Evolutionary conservation across 345 rosid genomes (phyloP).

Genomic region (Firmiana major): DNA sequence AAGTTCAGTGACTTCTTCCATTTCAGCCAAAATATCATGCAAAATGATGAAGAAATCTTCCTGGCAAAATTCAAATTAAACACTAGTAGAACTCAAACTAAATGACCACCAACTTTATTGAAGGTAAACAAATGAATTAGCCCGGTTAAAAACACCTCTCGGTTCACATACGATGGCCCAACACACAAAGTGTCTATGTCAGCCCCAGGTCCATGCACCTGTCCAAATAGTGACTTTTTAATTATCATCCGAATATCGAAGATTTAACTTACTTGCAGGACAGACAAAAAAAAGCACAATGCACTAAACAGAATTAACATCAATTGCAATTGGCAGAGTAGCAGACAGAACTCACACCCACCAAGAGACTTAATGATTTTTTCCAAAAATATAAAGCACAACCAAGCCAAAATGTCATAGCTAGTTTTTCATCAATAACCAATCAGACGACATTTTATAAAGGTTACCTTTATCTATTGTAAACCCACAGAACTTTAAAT

Average conservation of each 20-base stretch:
- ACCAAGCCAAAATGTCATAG: background rate
- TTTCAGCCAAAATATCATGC: constrained; percentile 59
- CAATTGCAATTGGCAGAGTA: background rate
- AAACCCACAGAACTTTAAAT: background rate
- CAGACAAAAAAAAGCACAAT: too few species aligned
- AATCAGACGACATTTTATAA: background rate
- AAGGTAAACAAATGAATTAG: background rate
- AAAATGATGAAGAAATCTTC: constrained; percentile 76
- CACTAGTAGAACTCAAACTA: background rate
- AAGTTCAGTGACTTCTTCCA: constrained; percentile 80
- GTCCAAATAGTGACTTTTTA: background rate
- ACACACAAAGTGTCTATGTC: constrained; percentile 86
- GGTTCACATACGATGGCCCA: constrained; percentile 86
- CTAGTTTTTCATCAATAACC: background rate
- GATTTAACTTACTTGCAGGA: background rate
- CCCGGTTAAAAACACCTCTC: constrained; percentile 49
- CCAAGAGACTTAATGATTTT: background rate
- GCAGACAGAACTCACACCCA: background rate
- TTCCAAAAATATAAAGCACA: background rate
- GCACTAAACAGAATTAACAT: background rate
- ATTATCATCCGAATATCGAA: background rate
- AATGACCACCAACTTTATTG: background rate
- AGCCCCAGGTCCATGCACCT: constrained; percentile 94
- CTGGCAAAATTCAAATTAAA: constrained; percentile 26
- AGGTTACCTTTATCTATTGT: background rate